phyloP scores from a whole-genome alignment of 345 rosid species.

The Aquilaria malaccensis region DNA sequence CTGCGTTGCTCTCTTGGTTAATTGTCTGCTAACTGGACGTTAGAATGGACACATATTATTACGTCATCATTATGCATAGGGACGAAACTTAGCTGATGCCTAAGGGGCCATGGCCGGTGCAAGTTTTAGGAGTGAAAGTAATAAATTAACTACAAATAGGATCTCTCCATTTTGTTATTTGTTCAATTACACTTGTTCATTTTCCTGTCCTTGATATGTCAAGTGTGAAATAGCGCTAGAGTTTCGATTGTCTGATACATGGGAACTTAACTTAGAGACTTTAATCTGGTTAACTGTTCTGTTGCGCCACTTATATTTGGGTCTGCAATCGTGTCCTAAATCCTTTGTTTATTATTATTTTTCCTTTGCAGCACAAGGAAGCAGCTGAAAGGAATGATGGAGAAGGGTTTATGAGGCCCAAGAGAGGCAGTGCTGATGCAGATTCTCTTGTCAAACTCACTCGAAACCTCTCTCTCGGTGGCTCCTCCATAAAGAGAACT shows the following conservation, averaged over 20 bases:
- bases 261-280: too few relatives aligned
- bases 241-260: too few relatives aligned
- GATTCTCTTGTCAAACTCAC: constrained; percentile 40
- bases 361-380: constrained; percentile 26
- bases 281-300: too few relatives aligned
- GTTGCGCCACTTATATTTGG: too few relatives aligned
- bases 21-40: neutral
- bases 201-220: too few relatives aligned
- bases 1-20: neutral
- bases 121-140: too few relatives aligned
- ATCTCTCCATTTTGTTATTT: too few relatives aligned
- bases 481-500: constrained; percentile 19
- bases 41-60: neutral
- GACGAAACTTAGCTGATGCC: neutral
- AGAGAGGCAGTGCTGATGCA: constrained; percentile 18
- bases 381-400: constrained; percentile 20
- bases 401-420: constrained; percentile 15
- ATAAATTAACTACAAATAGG: too few relatives aligned
- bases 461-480: constrained; percentile 46
- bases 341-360: too few relatives aligned
- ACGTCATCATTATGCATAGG: neutral
- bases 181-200: too few relatives aligned
- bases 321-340: too few relatives aligned
- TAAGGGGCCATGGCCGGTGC: neutral
- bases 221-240: too few relatives aligned